These are phyloP conservation scores for Pleurotus eryngii DNA, from an alignment of 768 basidiomycete genomes.

Conservation along the genomic window DNA sequence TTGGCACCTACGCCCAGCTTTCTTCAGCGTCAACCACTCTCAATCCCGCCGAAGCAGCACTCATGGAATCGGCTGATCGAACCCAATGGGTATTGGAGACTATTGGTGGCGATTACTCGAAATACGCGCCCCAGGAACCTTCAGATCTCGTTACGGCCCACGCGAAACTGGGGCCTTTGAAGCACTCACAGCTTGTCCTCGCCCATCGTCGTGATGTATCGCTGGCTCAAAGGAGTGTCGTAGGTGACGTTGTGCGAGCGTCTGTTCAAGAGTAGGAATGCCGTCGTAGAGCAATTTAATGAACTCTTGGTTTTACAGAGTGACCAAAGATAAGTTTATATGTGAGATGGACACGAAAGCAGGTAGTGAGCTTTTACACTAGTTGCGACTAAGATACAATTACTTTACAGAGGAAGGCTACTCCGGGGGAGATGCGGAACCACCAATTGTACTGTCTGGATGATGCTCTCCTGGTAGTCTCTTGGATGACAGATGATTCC, in stretches of 20 bases:
- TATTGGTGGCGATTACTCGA: constrained; percentile 49
- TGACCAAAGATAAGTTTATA: not conserved
- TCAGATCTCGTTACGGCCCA: constrained; percentile 24
- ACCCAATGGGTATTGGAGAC: constrained; percentile 18
- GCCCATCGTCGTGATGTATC: constrained; percentile 40
- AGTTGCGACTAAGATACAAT: not conserved
- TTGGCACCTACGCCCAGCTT: not conserved
- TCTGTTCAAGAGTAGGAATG: not conserved
- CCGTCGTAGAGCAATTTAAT: not conserved
- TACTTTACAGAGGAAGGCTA: no score
- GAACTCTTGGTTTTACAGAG: not conserved
- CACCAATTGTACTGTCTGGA: not conserved
- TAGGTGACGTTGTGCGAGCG: constrained; percentile 34
- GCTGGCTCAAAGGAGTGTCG: constrained; percentile 33
- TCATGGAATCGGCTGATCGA: constrained; percentile 2
- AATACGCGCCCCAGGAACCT: constrained; percentile 31
- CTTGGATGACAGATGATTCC: constrained; percentile 4
- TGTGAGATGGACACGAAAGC: not conserved
- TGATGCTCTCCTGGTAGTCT: not conserved
- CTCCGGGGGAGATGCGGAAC: not conserved
- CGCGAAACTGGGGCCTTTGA: constrained; percentile 35
- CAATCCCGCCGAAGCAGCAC: constrained; percentile 1
- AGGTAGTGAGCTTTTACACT: not conserved
- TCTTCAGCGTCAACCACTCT: not conserved
- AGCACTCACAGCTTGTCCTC: constrained; percentile 40